phyloP scores from a whole-genome alignment of 2,329 filamentous ascomycete genomes.

The Pseudocercospora crystallina region DNA sequence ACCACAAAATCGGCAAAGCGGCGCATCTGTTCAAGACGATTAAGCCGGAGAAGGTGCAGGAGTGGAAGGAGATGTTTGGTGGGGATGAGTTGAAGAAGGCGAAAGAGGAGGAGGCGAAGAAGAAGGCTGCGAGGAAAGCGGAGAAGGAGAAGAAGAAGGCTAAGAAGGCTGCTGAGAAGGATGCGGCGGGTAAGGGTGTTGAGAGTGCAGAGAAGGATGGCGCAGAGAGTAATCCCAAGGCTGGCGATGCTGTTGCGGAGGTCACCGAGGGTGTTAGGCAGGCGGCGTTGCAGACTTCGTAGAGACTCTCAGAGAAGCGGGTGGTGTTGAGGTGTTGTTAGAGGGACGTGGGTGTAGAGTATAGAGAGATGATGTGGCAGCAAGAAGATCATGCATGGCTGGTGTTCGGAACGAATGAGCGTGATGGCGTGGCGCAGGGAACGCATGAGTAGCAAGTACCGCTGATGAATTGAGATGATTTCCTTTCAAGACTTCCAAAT shows the following conservation, averaged over 20 bases:
- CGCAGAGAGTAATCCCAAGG: constrained; percentile 35
- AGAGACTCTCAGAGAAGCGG: constrained; percentile 19
- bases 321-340: neutral
- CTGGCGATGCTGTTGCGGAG: constrained; percentile 44
- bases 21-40: constrained; percentile 81
- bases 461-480: too few species aligned
- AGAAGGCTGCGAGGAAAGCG: constrained; percentile 57
- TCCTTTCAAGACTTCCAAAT: too few species aligned
- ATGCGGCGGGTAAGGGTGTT: constrained; percentile 41
- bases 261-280: constrained; percentile 47
- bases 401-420: too few species aligned
- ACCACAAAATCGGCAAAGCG: constrained; percentile 79
- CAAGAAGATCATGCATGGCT: too few species aligned
- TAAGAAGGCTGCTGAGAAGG: constrained; percentile 63
- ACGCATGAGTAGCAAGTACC: too few species aligned
- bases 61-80: constrained; percentile 77
- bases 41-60: constrained; percentile 74
- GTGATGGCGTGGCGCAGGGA: too few species aligned
- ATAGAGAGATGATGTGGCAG: too few species aligned
- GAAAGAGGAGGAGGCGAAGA: constrained; percentile 65
- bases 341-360: neutral
- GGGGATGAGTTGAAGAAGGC: constrained; percentile 67
- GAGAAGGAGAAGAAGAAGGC: constrained; percentile 67
- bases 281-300: constrained; percentile 44
- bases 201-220: constrained; percentile 76